Percentiles rank a stretch among this genome's conserved stretches.
These are phyloP conservation scores for Cladophialophora bantiana DNA, from an alignment of 2,329 filamentous ascomycete species.

Conservation along the genomic window DNA sequence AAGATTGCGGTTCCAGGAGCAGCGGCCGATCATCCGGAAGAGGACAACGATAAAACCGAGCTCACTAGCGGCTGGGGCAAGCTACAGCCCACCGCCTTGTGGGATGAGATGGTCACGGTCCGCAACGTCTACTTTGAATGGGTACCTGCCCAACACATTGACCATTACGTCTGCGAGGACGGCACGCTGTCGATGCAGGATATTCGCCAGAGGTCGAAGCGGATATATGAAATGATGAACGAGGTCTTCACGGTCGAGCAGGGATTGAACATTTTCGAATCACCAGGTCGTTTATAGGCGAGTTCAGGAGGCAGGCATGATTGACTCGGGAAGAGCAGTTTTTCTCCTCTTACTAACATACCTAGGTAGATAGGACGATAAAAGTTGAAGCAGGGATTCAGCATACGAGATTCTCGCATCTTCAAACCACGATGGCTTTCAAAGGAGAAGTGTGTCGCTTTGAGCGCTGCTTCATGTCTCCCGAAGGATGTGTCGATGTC, in stretches of 20 bases:
- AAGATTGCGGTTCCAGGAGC: slow-evolving; percentile 63
- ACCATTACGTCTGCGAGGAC: slow-evolving; percentile 63
- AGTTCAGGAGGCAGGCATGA: no score
- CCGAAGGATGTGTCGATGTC: no score
- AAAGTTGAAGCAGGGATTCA: not conserved
- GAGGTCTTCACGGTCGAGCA: slow-evolving; percentile 27
- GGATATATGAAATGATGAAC: slow-evolving; percentile 18
- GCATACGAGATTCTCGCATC: no score
- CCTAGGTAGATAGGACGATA: not conserved
- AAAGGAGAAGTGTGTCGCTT: no score
- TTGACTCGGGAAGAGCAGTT: no score
- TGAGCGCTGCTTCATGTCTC: no score
- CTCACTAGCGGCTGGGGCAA: slow-evolving; percentile 44
- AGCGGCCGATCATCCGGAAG: slow-evolving; percentile 54
- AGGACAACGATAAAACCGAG: slow-evolving; percentile 62
- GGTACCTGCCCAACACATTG: slow-evolving; percentile 60
- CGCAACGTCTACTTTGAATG: slow-evolving; percentile 67
- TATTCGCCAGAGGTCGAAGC: slow-evolving; percentile 38
- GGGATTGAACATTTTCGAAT: not conserved
- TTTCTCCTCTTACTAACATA: not conserved
- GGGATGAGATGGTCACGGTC: slow-evolving; percentile 44
- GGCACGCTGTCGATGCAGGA: slow-evolving; percentile 48
- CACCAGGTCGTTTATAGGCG: not conserved
- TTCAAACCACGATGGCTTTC: no score
- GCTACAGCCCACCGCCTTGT: not conserved